Conservation (phyloP, 2,329 filamentous ascomycete genomes). For the Fusarium multiceps region DNA sequence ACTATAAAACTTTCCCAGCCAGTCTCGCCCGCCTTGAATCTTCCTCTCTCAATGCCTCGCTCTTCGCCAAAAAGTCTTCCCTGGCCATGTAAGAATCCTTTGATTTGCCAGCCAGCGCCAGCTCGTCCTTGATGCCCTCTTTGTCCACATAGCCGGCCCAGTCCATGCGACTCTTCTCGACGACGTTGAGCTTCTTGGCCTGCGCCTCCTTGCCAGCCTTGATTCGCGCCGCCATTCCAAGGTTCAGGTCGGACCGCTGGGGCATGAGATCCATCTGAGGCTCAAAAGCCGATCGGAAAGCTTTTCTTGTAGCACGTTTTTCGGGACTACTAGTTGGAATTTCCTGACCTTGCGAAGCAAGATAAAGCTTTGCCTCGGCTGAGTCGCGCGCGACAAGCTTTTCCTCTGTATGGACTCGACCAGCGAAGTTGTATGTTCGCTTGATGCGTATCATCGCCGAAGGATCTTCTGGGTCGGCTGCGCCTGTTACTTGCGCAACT, state of each 20-base stretch:
- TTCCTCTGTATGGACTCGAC: constrained; percentile 76
- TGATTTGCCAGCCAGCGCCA: constrained; percentile 71
- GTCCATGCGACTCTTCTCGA: constrained; percentile 79
- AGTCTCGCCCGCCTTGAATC: constrained; percentile 67
- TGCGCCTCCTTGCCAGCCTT: constrained; percentile 61
- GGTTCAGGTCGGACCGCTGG: constrained; percentile 67
- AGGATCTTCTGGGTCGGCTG: constrained; percentile 36
- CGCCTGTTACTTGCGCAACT: constrained; percentile 5
- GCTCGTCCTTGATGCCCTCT: constrained; percentile 76
- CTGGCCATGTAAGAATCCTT: constrained; percentile 72
- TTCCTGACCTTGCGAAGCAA: constrained; percentile 60
- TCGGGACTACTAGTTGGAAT: constrained; percentile 47
- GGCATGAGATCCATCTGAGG: constrained; percentile 59
- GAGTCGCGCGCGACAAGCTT: constrained; percentile 74
- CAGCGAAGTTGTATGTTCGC: constrained; percentile 80
- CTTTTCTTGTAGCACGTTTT: constrained; percentile 63
- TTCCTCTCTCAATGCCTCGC: constrained; percentile 71
- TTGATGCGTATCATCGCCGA: constrained; percentile 70
- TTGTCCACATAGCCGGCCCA: constrained; percentile 79
- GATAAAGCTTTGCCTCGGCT: constrained; percentile 73
- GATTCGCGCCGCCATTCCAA: constrained; percentile 63
- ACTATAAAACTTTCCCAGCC: constrained; percentile 49
- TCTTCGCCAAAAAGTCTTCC: constrained; percentile 73
- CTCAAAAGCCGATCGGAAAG: constrained; percentile 72
- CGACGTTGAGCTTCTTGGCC: constrained; percentile 74